Evolutionary conservation across 1,284 basidiomycete species (phyloP).

Genomic region (Cryptococcus deneoformans): DNA sequence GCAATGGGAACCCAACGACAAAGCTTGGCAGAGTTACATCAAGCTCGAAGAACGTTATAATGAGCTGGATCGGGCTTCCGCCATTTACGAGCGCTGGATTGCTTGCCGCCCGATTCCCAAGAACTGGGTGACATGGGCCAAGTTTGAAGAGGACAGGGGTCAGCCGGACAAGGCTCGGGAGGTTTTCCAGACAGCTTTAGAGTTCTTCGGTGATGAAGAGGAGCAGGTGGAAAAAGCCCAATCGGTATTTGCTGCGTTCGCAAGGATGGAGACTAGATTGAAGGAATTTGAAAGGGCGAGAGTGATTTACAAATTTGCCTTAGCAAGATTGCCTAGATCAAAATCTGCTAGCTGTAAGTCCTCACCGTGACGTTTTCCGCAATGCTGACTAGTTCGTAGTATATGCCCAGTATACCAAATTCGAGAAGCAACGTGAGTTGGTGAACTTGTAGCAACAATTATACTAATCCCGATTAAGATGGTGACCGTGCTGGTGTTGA

Average conservation of each 20-base stretch:
- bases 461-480: constrained; percentile 44
- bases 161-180: constrained; percentile 87
- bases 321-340: constrained; percentile 83
- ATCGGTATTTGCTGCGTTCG: constrained; percentile 92
- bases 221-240: constrained; percentile 97
- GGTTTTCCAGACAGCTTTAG: constrained; percentile 94
- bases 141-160: constrained; percentile 92
- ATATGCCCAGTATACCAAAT: constrained; percentile 86
- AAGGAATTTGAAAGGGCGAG: constrained; percentile 97
- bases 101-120: constrained; percentile 89
- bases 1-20: constrained; percentile 99
- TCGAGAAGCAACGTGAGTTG: constrained; percentile 80
- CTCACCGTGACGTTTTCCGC: background rate
- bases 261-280: constrained; percentile 93
- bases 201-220: constrained; percentile 97
- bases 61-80: constrained; percentile 86
- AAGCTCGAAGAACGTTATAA: constrained; percentile 93
- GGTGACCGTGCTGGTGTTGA: constrained; percentile 86
- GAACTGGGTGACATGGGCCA: constrained; percentile 94
- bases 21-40: constrained; percentile 98
- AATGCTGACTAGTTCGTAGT: constrained; percentile 20
- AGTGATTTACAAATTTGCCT: constrained; percentile 98
- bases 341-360: constrained; percentile 64
- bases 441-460: background rate
- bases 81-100: constrained; percentile 93